Evolutionary conservation across 2,329 filamentous ascomycete species (phyloP), one percentile per base, ranked within the genome.

Genomic region (Nemania serpens): DNA sequence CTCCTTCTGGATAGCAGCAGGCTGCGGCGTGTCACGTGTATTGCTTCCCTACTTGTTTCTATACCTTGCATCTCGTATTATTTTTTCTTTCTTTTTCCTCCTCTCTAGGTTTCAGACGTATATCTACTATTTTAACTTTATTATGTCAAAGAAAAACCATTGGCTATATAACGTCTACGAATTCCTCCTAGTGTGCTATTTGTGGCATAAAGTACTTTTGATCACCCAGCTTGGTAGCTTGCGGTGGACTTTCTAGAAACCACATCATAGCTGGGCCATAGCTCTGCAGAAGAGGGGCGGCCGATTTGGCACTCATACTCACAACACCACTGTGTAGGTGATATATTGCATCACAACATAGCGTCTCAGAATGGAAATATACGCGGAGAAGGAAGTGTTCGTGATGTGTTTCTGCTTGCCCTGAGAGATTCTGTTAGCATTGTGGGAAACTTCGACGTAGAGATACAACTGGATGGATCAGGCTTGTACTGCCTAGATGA

Each of bases 1-100:
- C 51, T 52, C 36, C n/a, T 52, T 62, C 11, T 55, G 39, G 29
- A 20, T 55, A 6, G 37, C 37, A 47, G 48, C 49, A 51, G 45
- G 15, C 45, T 53, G 52, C 52, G 48, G 45, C 33, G 25, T 55
- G 45, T 59, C 52, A 53, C 25, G 5, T 58, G 41, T 63, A 41
- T 46, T 33, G 33, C 43, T 47, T 51, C 36, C 18, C 36, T 25
- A 33, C 52, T n/a, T 43, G 18, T 41, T 47, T 33, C 29, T 29
- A 20, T 22, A 20, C 25, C 18, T n/a, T 47, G n/a, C 39, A 17
- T n/a, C 36, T 48, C 22, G 11, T n/a, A n/a, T 39, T n/a, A 20
- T 39, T 50, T 47, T 37, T 39, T 4, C 25, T 29, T 29, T 29
- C 7, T 29, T 7, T 7, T 7, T 29, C 7, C 3, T 29, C 7